Conservation (phyloP, 73 alveolate genomes). For the Breviolum minutum region DNA sequence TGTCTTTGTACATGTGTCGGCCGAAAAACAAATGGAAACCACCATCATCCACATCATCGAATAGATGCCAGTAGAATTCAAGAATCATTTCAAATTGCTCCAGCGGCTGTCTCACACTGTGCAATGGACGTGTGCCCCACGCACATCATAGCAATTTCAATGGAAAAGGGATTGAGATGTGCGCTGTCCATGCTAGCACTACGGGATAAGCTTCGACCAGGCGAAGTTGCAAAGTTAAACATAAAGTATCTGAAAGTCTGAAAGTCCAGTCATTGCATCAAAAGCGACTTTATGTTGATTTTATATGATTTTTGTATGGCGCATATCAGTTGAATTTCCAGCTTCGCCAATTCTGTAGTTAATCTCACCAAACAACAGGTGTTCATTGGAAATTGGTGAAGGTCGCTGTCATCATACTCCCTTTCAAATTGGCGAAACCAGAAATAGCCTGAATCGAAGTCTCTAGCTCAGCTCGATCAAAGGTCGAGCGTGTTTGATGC, state of each 20-base stretch:
- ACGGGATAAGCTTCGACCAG: conserved; percentile 42
- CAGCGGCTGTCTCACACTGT: conserved; percentile 48
- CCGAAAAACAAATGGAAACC: too few relatives aligned
- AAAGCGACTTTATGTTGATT: too few relatives aligned
- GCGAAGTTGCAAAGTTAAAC: neutral
- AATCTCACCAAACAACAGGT: too few relatives aligned
- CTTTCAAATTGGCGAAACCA: conserved; percentile 23
- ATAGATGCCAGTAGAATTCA: too few relatives aligned
- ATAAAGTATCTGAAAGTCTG: too few relatives aligned
- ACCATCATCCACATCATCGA: too few relatives aligned
- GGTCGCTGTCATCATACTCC: neutral
- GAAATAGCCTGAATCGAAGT: conserved; percentile 19
- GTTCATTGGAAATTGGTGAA: too few relatives aligned
- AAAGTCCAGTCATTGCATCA: too few relatives aligned
- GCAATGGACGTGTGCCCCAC: conserved; percentile 77
- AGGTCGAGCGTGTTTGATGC: conserved; percentile 1
- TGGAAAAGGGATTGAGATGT: conserved; percentile 75
- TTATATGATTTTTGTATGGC: too few relatives aligned
- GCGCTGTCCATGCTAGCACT: conserved; percentile 66
- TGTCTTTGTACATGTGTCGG: too few relatives aligned
- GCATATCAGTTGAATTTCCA: neutral
- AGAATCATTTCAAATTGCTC: too few relatives aligned
- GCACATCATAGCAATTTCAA: conserved; percentile 54
- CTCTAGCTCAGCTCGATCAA: neutral
- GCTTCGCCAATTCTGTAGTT: neutral